Percentiles rank a stretch among this genome's conserved stretches.
phyloP scores from a whole-genome alignment of 441 rosid genomes.

The Corymbia calophylla region DNA sequence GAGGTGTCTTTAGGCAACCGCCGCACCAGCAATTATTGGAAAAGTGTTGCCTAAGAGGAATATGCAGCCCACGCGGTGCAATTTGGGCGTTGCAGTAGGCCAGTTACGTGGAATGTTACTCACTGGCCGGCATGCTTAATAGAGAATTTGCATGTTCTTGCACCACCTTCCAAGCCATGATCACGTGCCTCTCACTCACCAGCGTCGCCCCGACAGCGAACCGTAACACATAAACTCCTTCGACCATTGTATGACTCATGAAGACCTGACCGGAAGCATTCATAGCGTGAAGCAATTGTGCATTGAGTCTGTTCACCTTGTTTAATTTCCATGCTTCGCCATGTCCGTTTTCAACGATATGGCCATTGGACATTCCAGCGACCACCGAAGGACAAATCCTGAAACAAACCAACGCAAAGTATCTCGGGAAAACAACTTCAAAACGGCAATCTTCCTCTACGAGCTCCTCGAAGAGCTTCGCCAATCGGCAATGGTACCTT shows the following conservation, averaged over 20 bases:
- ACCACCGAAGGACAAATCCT: background rate
- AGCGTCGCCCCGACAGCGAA: conserved; percentile 40
- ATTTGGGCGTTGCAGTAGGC: too few relatives aligned
- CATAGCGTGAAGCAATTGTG: background rate
- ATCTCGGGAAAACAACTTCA: background rate
- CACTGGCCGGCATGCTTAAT: too few relatives aligned
- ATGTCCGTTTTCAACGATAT: background rate
- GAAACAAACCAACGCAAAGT: background rate
- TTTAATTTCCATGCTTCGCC: background rate
- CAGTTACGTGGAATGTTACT: too few relatives aligned
- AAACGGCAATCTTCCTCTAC: background rate
- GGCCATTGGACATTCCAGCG: background rate
- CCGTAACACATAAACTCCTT: conserved; percentile 17
- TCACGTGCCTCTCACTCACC: conserved; percentile 33
- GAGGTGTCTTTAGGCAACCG: too few relatives aligned
- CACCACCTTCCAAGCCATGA: conserved; percentile 34
- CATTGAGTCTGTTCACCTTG: background rate
- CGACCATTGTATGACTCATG: conserved; percentile 35
- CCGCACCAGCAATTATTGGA: too few relatives aligned
- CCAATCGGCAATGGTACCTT: background rate
- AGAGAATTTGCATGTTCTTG: conserved; percentile 1
- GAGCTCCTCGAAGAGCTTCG: background rate
- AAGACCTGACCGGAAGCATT: conserved; percentile 13
- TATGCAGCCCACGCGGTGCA: too few relatives aligned
- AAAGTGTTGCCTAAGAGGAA: too few relatives aligned